phyloP scores from a whole-genome alignment of 495 filamentous ascomycete genomes.

The Penicillium angulare region DNA sequence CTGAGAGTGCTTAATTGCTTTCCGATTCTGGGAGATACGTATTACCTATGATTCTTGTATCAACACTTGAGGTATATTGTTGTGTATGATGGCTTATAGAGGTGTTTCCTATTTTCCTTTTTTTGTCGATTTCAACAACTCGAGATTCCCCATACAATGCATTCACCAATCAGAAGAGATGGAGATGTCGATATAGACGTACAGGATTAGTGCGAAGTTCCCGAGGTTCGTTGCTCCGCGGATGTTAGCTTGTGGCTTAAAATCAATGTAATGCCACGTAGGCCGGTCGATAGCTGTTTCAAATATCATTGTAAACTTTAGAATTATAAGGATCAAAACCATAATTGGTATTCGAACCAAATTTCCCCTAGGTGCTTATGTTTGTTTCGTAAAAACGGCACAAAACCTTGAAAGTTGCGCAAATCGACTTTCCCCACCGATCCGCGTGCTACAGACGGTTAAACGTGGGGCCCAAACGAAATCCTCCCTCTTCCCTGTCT shows the following conservation, averaged over 20 bases:
- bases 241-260: background rate
- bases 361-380: background rate
- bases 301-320: background rate
- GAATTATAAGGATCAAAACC: too few relatives aligned
- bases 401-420: background rate
- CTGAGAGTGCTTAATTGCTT: constrained; percentile 18
- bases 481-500: constrained; percentile 20
- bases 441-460: constrained; percentile 19
- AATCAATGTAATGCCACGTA: background rate
- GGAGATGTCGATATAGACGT: background rate
- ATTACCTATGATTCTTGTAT: constrained; percentile 26
- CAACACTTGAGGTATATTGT: constrained; percentile 25
- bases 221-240: background rate
- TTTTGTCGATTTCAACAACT: constrained; percentile 30
- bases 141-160: constrained; percentile 10
- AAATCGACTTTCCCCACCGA: constrained; percentile 12
- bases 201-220: background rate
- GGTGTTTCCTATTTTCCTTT: constrained; percentile 9
- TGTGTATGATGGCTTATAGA: constrained; percentile 20
- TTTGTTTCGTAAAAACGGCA: background rate
- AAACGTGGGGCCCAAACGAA: constrained; percentile 36
- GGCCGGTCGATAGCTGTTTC: background rate
- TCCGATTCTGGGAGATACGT: background rate
- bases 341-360: too few relatives aligned
- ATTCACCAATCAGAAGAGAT: constrained; percentile 1